Evolutionary conservation across 257 asterid genomes (phyloP).

Genomic region (Nicotiana obtusifolia): DNA sequence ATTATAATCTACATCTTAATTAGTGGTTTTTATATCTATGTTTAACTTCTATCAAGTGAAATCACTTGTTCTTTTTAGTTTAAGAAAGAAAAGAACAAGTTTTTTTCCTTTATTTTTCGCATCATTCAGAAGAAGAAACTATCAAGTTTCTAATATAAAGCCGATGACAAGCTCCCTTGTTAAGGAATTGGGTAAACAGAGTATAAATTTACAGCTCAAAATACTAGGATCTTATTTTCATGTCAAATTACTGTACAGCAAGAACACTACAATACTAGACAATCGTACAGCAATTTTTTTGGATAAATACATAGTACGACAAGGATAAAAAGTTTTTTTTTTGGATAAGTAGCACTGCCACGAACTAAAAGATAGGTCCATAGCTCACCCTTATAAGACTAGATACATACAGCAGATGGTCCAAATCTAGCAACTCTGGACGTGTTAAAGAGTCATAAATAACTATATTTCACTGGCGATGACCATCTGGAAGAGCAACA

Average conservation of each 20-base stretch:
- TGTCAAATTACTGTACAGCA: slow-evolving; percentile 1
- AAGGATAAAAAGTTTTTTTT: background rate
- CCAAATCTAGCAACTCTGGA: background rate
- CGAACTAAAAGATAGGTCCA: background rate
- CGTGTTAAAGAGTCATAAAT: slow-evolving; percentile 2
- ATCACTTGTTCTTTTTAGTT: background rate
- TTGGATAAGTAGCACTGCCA: background rate
- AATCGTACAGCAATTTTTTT: background rate
- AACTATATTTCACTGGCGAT: slow-evolving; percentile 49
- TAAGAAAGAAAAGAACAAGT: no score
- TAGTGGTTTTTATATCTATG: background rate
- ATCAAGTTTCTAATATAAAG: background rate
- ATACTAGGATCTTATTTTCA: background rate
- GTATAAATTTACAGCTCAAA: slow-evolving; percentile 3
- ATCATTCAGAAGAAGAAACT: background rate
- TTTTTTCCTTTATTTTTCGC: background rate
- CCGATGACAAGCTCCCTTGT: background rate
- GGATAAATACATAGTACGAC: background rate
- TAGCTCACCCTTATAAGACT: background rate
- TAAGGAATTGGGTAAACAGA: background rate
- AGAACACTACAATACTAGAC: background rate
- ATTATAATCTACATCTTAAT: background rate
- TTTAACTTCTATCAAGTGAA: background rate
- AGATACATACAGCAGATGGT: slow-evolving; percentile 5
- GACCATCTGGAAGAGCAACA: slow-evolving; percentile 80